phyloP scores from a whole-genome alignment of 495 filamentous ascomycete species.

The Lichina pygmaea region DNA sequence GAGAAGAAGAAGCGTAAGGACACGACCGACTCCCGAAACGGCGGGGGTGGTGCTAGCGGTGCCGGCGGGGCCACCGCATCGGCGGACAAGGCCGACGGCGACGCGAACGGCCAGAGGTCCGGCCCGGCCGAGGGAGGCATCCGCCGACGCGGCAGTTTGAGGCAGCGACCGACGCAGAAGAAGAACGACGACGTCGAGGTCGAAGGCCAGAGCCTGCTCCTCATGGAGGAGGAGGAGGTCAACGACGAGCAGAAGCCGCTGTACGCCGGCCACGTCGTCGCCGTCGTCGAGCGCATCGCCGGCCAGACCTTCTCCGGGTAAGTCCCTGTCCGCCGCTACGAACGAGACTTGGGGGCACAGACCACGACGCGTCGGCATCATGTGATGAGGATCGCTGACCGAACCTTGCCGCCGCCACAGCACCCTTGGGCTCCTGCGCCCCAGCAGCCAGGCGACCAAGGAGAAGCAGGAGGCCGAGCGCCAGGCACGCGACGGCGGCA shows the following conservation, averaged over 20 bases:
- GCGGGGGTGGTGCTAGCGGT: conserved; percentile 26
- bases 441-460: conserved; percentile 96
- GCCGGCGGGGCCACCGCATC: neutral
- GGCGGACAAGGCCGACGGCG: conserved; percentile 16
- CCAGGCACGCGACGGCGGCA: conserved; percentile 60
- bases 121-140: conserved; percentile 46
- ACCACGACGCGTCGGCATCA: too few relatives aligned
- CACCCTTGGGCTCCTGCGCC: conserved; percentile 72
- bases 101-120: conserved; percentile 34
- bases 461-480: conserved; percentile 98
- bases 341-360: too few relatives aligned
- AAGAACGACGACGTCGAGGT: conserved; percentile 99
- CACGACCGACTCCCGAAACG: conserved; percentile 67
- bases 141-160: conserved; percentile 72
- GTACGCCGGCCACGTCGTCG: conserved; percentile 90
- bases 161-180: conserved; percentile 94
- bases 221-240: conserved; percentile 96
- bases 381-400: too few relatives aligned
- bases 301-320: conserved; percentile 96
- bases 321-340: conserved; percentile 3
- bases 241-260: conserved; percentile 94
- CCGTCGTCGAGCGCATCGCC: conserved; percentile 85
- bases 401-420: conserved; percentile 5
- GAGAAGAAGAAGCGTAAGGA: conserved; percentile 99
- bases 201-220: conserved; percentile 82